Conservation (phyloP, 2,329 filamentous ascomycete species). For the Trematosphaeria pertusa region DNA sequence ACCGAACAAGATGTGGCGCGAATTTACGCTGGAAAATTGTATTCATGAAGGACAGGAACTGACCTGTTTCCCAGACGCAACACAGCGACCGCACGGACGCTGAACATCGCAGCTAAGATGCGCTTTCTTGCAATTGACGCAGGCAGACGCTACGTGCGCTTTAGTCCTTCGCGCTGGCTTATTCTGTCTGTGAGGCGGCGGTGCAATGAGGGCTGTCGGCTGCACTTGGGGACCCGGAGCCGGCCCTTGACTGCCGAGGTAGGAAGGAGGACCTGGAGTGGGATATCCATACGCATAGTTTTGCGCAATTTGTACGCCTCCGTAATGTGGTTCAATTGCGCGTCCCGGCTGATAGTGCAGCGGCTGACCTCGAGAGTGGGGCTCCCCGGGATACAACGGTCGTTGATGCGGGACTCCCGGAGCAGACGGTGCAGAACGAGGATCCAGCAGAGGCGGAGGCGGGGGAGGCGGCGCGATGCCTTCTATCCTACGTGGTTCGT, state of each 20-base stretch:
- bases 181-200: slow-evolving; percentile 35
- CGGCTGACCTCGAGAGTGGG: slow-evolving; percentile 29
- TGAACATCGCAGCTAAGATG: slow-evolving; percentile 74
- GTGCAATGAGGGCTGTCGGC: slow-evolving; percentile 40
- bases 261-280: slow-evolving; percentile 29
- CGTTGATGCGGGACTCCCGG: slow-evolving; percentile 32
- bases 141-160: slow-evolving; percentile 83
- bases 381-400: slow-evolving; percentile 40
- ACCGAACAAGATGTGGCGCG: not conserved
- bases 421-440: slow-evolving; percentile 25
- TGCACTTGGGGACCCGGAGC: slow-evolving; percentile 38
- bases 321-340: slow-evolving; percentile 34
- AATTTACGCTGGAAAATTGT: not conserved
- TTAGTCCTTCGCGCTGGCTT: slow-evolving; percentile 62
- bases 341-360: slow-evolving; percentile 36
- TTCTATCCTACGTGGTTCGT: slow-evolving; percentile 32
- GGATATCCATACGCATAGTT: slow-evolving; percentile 42
- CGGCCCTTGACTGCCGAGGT: slow-evolving; percentile 32
- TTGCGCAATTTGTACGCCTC: slow-evolving; percentile 27
- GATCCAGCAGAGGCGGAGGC: slow-evolving; percentile 34
- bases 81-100: slow-evolving; percentile 78
- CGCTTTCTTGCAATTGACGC: slow-evolving; percentile 84
- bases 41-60: slow-evolving; percentile 30
- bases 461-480: slow-evolving; percentile 32
- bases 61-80: slow-evolving; percentile 75